A percentile compares a stretch with the other conserved stretches of the same genome.
Evolutionary conservation across 768 basidiomycete genomes (phyloP).

Genomic region (Fomitopsis pulvina): DNA sequence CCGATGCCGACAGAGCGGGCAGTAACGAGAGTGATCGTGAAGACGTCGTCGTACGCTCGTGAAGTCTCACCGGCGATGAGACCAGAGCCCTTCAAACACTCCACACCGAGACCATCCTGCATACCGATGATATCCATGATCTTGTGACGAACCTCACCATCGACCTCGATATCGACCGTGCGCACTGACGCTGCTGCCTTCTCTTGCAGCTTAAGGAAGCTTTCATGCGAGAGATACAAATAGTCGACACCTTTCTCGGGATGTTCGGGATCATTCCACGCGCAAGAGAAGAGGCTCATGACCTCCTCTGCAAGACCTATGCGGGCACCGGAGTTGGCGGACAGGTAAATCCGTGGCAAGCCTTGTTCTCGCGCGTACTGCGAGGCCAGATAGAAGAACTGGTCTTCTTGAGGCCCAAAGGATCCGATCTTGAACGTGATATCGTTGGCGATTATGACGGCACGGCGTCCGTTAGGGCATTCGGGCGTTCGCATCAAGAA

Average conservation of each 20-base stretch:
- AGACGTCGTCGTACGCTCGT: conserved; percentile 98
- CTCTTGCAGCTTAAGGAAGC: conserved; percentile 83
- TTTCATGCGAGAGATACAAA: conserved; percentile 91
- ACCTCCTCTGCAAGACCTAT: conserved; percentile 94
- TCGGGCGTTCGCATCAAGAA: conserved; percentile 91
- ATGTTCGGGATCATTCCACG: conserved; percentile 75
- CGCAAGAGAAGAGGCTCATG: conserved; percentile 79
- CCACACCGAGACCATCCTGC: conserved; percentile 97
- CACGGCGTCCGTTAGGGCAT: conserved; percentile 80
- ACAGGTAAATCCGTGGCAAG: conserved; percentile 93
- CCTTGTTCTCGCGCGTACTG: conserved; percentile 87
- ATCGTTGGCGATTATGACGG: conserved; percentile 92
- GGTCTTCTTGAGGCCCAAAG: conserved; percentile 92
- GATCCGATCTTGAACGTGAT: conserved; percentile 99
- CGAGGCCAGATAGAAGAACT: conserved; percentile 93
- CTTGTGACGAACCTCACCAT: conserved; percentile 86
- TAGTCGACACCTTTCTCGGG: conserved; percentile 97
- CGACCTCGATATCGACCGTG: conserved; percentile 77
- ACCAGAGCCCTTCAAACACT: conserved; percentile 92
- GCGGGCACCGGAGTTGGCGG: conserved; percentile 97
- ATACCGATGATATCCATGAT: conserved; percentile 95
- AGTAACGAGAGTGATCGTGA: conserved; percentile 98
- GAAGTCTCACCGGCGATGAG: conserved; percentile 98
- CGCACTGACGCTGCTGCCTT: conserved; percentile 74
- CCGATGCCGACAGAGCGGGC: conserved; percentile 99